Evolutionary conservation across 768 basidiomycete species (phyloP).

Genomic region (Suillus subluteus): DNA sequence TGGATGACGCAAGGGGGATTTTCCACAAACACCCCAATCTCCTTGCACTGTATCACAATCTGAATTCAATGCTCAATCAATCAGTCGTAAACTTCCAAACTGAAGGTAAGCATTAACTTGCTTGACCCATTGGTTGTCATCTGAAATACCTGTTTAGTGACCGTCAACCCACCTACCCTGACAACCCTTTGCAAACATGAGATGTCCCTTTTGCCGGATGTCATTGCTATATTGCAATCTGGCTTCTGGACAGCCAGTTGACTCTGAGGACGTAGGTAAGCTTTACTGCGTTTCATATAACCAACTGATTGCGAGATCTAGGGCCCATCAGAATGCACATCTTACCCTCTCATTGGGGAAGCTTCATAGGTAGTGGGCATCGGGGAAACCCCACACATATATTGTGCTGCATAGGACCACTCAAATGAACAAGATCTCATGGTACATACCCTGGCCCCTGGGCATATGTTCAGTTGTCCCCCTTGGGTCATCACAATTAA

Average conservation of each 20-base stretch:
- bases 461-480: neutral
- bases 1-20: neutral
- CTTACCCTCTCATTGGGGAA: neutral
- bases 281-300: neutral
- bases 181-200: neutral
- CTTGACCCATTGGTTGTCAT: neutral
- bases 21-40: neutral
- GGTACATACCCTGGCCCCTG: neutral
- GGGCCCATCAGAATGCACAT: neutral
- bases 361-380: neutral
- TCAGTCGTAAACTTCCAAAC: neutral
- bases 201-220: neutral
- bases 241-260: neutral
- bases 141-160: neutral
- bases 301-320: neutral
- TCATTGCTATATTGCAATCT: neutral
- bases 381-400: neutral
- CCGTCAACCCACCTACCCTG: neutral
- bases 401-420: neutral
- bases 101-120: neutral
- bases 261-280: neutral
- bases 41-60: neutral
- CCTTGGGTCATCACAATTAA: neutral
- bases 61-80: neutral
- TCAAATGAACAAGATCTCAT: neutral